Evolutionary conservation across 768 basidiomycete species (phyloP).

Genomic region (Collybiopsis confluens): DNA sequence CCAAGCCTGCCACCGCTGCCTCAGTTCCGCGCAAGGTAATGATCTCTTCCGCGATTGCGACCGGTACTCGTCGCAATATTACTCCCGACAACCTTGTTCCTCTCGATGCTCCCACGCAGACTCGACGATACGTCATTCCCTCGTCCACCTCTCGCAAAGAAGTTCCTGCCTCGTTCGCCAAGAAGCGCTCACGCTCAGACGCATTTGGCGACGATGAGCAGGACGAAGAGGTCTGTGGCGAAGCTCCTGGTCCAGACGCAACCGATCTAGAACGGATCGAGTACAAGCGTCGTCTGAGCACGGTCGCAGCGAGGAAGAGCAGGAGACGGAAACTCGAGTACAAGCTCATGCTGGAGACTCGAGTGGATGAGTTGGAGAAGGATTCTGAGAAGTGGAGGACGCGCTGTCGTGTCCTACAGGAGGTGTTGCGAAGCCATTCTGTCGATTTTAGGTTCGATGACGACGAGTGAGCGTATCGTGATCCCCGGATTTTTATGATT

Average conservation of each 20-base stretch:
- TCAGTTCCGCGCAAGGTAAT: conserved; percentile 25
- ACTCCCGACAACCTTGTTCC: conserved; percentile 63
- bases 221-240: conserved; percentile 31
- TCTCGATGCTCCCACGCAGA: conserved; percentile 75
- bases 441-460: conserved; percentile 6
- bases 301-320: conserved; percentile 61
- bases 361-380: conserved; percentile 32
- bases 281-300: conserved; percentile 67
- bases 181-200: conserved; percentile 45
- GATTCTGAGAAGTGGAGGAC: conserved; percentile 47
- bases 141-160: conserved; percentile 79
- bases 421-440: neutral
- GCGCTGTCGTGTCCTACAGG: conserved; percentile 21
- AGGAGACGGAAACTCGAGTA: conserved; percentile 65
- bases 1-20: conserved; percentile 11
- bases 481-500: no score
- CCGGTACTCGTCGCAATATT: conserved; percentile 50
- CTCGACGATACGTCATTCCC: conserved; percentile 67
- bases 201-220: conserved; percentile 25
- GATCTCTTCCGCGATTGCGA: conserved; percentile 12
- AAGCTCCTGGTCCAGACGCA: conserved; percentile 22
- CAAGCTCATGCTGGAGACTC: conserved; percentile 48
- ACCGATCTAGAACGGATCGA: conserved; percentile 53
- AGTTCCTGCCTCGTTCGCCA: conserved; percentile 66
- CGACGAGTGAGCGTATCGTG: neutral